These are phyloP conservation scores for Raphidocelis subcapitata DNA, from an alignment of 139 green algal species.

Conservation along the genomic window DNA sequence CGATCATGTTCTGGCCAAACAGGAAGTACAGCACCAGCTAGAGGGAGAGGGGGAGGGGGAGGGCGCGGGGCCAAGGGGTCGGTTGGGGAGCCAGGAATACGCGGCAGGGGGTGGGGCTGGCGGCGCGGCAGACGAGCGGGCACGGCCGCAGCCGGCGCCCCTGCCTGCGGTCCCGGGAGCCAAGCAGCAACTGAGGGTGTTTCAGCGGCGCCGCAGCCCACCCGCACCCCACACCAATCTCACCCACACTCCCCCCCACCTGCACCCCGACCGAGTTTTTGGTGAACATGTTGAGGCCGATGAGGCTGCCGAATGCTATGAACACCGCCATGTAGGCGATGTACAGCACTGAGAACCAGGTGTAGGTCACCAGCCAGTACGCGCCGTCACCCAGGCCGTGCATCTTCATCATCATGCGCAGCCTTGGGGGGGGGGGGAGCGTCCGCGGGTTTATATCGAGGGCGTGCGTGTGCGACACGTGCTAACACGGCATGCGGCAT, in stretches of 20 bases:
- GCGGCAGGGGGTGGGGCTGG: no score
- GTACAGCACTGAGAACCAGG: constrained; percentile 77
- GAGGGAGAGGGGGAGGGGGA: constrained; percentile 28
- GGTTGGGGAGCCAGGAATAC: background rate
- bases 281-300: constrained; percentile 85
- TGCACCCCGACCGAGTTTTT: constrained; percentile 43
- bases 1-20: constrained; percentile 83
- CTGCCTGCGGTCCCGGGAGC: no score
- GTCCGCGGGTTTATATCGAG: no score
- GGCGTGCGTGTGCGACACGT: no score
- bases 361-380: constrained; percentile 77
- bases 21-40: constrained; percentile 87
- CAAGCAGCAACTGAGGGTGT: no score
- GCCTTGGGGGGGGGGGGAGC: constrained; percentile 12
- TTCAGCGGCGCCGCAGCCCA: no score
- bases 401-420: constrained; percentile 98
- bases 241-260: no score
- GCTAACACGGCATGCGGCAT: no score
- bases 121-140: no score
- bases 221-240: no score
- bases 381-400: constrained; percentile 76
- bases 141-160: no score
- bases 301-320: constrained; percentile 63
- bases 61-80: background rate
- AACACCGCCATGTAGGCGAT: constrained; percentile 81